Evolutionary conservation across 2,329 filamentous ascomycete species (phyloP), one percentile per base, ranked within the genome.

Genomic region (Neopestalotiopsis rosae): DNA sequence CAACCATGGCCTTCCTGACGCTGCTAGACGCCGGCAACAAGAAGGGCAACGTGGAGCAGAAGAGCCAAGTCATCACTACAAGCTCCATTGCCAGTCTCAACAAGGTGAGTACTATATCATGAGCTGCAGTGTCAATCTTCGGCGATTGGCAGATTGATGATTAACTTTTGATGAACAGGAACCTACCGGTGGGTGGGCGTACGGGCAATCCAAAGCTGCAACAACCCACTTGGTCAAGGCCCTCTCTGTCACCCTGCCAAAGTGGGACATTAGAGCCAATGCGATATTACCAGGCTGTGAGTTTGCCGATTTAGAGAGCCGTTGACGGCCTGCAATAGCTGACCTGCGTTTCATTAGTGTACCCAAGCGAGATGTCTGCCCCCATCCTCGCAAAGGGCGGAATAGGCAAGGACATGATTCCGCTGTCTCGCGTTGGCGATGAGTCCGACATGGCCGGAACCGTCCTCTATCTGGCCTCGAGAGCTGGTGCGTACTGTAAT

Each of bases 151-250:
- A 34, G 32, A n/a, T 32, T 63, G 38, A 63, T 20, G 5, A 38
- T 7, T 38, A 10, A 38, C 12, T 6, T 5, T n/a, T 40, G 61
- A 24, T 34, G 34, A 4, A 2, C 6, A 65, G 62, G 64, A 45
- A 13, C 24, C 42, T 0, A 91, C 94, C 32, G 91, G 92, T 28
- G 93, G 94, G 42, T 95, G 91, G 79, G 89, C 90, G 0, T 96
- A 96, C 78, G 93, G 92, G 17, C 88, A 92, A 20, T 91, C 89
- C 70, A 96, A 96, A 81, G 92, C 91, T 1, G 93, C 90, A 0
- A 90, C 90, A 0, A 91, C 91, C 7, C 90, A 94, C 71, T 80
- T 94, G 52, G 89, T 90, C 10, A 94, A 94, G 80, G 87, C 92
- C 76, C 85, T 95, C 77, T 88, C 88, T 10, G 86, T 88, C n/a